Conservation (phyloP, 148 eudicot species). For the Persicaria maculosa region DNA sequence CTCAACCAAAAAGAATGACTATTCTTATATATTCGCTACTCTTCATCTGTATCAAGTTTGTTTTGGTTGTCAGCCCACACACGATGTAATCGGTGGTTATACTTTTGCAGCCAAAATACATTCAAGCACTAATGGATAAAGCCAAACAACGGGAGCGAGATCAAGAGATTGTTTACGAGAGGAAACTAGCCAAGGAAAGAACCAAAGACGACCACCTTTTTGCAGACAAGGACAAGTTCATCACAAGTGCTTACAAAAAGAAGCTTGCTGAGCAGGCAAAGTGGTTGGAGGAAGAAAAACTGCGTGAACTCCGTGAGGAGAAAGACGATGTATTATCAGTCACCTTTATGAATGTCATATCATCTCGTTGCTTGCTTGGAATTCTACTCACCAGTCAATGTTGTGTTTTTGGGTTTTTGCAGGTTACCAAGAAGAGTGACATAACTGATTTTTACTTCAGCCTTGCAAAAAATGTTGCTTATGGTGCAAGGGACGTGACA, state of each 20-base stretch:
- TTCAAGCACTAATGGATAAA: slow-evolving; percentile 56
- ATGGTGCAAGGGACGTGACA: slow-evolving; percentile 49
- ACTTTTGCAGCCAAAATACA: slow-evolving; percentile 64
- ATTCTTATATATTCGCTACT: not conserved
- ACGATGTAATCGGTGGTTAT: not conserved
- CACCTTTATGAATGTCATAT: not conserved
- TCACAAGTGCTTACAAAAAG: slow-evolving; percentile 81
- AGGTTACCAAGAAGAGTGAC: slow-evolving; percentile 89
- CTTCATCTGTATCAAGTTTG: not conserved
- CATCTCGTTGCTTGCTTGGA: not conserved
- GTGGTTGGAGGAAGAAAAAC: slow-evolving; percentile 78
- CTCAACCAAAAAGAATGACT: not conserved
- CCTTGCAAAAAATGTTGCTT: slow-evolving; percentile 67
- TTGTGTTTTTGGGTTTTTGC: not conserved
- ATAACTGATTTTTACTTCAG: slow-evolving; percentile 82
- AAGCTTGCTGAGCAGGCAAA: slow-evolving; percentile 86
- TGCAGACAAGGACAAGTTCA: slow-evolving; percentile 83
- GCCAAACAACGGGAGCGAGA: slow-evolving; percentile 72
- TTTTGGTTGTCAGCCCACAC: not conserved
- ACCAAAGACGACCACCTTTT: slow-evolving; percentile 71
- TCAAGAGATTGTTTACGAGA: slow-evolving; percentile 80
- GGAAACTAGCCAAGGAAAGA: slow-evolving; percentile 91
- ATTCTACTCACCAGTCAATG: not conserved
- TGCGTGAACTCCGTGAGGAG: slow-evolving; percentile 68
- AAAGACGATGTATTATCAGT: slow-evolving; percentile 64